Conservation (phyloP, 257 asterid genomes). For the Fraxinus pennsylvanica region DNA sequence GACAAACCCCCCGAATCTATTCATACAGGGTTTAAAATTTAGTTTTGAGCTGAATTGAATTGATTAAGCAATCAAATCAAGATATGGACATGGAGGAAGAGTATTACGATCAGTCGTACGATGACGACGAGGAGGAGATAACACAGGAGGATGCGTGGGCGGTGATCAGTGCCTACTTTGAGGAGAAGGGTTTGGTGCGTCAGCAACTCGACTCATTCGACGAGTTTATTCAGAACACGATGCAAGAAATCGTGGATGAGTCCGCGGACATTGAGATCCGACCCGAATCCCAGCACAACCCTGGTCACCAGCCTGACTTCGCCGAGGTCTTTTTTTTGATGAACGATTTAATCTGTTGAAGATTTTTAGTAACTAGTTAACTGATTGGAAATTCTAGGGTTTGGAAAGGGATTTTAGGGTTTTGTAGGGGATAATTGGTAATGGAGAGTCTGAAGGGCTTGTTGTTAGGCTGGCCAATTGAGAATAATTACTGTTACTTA, state of each 20-base stretch:
- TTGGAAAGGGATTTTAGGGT: constrained; percentile 17
- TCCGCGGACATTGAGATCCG: constrained; percentile 93
- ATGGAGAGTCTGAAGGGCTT: background rate
- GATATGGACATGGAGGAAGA: constrained; percentile 73
- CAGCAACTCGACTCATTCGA: constrained; percentile 96
- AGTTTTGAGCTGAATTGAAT: background rate
- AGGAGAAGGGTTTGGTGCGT: constrained; percentile 92
- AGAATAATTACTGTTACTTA: background rate
- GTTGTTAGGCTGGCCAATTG: background rate
- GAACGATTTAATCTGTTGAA: background rate
- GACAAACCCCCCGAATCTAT: background rate
- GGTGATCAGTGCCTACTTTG: constrained; percentile 92
- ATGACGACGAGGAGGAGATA: constrained; percentile 70
- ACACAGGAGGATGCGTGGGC: constrained; percentile 99
- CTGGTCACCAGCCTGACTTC: constrained; percentile 87
- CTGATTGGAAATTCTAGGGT: constrained; percentile 23
- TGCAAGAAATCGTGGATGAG: constrained; percentile 97
- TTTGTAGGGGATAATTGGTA: background rate
- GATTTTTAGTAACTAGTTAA: constrained; percentile 3
- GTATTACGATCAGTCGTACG: constrained; percentile 41
- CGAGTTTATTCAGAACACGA: constrained; percentile 93
- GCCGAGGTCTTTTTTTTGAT: constrained; percentile 58
- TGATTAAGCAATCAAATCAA: background rate
- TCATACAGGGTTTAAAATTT: background rate
- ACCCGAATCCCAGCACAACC: constrained; percentile 94